Evolutionary conservation across 108 stramenopile species (phyloP), one percentile per base, ranked within the genome.

Genomic region (Nitzschia sp.): DNA sequence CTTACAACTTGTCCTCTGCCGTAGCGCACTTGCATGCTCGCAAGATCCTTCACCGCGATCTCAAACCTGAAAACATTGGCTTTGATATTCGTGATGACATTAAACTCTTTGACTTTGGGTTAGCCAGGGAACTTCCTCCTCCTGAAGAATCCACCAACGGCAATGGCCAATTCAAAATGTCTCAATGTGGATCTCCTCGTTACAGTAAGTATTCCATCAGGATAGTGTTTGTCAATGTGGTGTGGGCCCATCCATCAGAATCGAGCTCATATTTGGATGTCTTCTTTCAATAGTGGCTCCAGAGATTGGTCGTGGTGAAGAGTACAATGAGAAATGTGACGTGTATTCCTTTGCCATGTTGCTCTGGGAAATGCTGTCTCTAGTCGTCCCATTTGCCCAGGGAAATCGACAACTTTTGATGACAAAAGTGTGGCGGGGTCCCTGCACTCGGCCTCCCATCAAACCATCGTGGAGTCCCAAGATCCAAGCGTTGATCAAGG

Each of bases 281-380:
- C n/a, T n/a, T n/a, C n/a, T n/a, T n/a, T n/a, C n/a, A n/a, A 12
- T 66, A 73, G 79, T 84, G 83, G 80, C 83, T 7, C 83, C 83
- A 10, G 65, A 66, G 19, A 42, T 66, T n/a, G 65, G 53, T 25
- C 37, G 17, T 7, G 53, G 53, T 8, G 20, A 54, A 9, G 7
- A 37, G 6, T 94, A 94, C 82, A 91, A 88, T 56, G 58, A 65
- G 14, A 69, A 62, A 40, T 87, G 79, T 8, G 93, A 94, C 59
- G 77, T 86, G 6, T 94, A 89, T 69, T 83, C 81, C 39, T 92
- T 90, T 69, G 81, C 83, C 9, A 57, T 94, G 10, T 68, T 94
- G 17, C 40, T 88, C 22, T 92, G 90, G 81, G 74, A 87, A 69
- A 83, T 88, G 5, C 24, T 83, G 20, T 51, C 87, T n/a, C 26